These are phyloP conservation scores for Aspergillus sp. DNA, from an alignment of 2,329 filamentous ascomycete species.

Conservation along the genomic window DNA sequence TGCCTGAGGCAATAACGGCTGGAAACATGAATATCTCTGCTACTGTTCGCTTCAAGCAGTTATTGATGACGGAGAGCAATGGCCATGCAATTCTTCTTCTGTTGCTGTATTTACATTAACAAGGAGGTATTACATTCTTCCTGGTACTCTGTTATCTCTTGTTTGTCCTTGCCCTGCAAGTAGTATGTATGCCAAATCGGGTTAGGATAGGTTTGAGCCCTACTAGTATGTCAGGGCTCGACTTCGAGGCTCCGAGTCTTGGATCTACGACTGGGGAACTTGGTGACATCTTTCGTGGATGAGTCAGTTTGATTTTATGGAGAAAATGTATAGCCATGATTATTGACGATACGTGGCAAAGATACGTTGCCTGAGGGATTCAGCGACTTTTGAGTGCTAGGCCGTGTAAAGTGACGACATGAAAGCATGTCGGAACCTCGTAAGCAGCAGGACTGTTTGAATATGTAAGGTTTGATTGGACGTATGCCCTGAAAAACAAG, in stretches of 20 bases:
- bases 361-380: neutral
- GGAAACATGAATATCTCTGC: too few relatives aligned
- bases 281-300: neutral
- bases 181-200: slow-evolving; percentile 10
- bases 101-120: neutral
- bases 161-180: neutral
- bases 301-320: neutral
- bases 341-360: too few relatives aligned
- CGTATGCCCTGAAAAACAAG: neutral
- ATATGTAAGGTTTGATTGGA: neutral
- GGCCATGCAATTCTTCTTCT: neutral
- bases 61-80: too few relatives aligned
- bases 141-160: neutral
- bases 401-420: neutral
- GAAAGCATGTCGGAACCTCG: neutral
- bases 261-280: neutral
- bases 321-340: neutral
- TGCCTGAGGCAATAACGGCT: slow-evolving; percentile 18
- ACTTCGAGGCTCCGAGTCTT: neutral
- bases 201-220: slow-evolving; percentile 23
- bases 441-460: too few relatives aligned
- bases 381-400: neutral
- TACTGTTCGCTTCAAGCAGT: too few relatives aligned
- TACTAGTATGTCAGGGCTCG: neutral
- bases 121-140: neutral